Conservation (phyloP, 768 basidiomycete genomes). For the Collybia nuda region DNA sequence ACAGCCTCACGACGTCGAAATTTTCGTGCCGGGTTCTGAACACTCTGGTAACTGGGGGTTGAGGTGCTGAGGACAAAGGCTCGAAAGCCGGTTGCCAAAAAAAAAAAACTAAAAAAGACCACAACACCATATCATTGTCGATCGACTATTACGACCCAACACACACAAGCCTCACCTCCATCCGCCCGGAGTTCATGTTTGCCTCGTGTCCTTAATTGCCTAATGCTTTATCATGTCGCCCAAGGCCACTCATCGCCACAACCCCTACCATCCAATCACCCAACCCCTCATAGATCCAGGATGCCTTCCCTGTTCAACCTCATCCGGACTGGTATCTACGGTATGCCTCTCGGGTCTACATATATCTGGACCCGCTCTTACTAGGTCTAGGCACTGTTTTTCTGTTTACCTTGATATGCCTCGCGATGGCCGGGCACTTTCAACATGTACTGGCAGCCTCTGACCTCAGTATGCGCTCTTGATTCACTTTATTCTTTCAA, state of each 20-base stretch:
- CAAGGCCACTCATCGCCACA: constrained; percentile 24
- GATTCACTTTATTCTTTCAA: constrained; percentile 1
- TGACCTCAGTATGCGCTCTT: constrained; percentile 67
- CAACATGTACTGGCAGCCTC: constrained; percentile 68
- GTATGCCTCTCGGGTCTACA: constrained; percentile 30
- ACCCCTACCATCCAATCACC: constrained; percentile 10
- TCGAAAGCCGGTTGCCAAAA: too few species aligned
- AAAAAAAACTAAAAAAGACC: too few species aligned
- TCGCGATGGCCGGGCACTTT: constrained; percentile 80
- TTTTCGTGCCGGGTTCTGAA: too few species aligned
- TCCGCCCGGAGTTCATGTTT: constrained; percentile 33
- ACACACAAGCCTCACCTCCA: constrained; percentile 4
- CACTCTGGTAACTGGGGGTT: too few species aligned
- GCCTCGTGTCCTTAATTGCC: constrained; percentile 44
- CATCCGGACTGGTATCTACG: constrained; percentile 65
- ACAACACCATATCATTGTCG: constrained; percentile 1
- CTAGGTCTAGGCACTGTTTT: constrained; percentile 54
- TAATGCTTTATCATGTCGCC: constrained; percentile 43
- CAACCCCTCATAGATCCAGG: constrained; percentile 32
- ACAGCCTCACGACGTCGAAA: too few species aligned
- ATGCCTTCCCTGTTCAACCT: constrained; percentile 78
- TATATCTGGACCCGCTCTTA: not conserved
- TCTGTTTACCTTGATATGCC: constrained; percentile 74
- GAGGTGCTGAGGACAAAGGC: too few species aligned
- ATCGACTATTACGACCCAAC: constrained; percentile 13